Percentiles rank a stretch among this genome's conserved stretches.
phyloP scores from a whole-genome alignment of 306 rosid genomes.

The Psophocarpus tetragonolobus region DNA sequence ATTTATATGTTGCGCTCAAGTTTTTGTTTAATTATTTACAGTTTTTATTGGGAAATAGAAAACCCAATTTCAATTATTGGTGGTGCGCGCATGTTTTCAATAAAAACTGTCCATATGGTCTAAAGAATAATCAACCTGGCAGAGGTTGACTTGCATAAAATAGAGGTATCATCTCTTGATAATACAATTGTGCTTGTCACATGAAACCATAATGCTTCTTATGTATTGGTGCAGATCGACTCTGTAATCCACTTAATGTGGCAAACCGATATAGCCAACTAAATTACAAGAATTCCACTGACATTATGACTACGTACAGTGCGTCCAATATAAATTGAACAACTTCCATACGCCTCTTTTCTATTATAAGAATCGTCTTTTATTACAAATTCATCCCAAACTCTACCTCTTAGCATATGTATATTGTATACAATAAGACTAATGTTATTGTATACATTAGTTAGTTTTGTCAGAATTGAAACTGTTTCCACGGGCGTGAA shows the following conservation, averaged over 20 bases:
- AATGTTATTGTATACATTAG: too few species aligned
- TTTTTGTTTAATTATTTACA: not conserved
- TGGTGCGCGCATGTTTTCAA: conserved; percentile 10
- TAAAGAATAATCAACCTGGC: not conserved
- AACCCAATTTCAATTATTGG: not conserved
- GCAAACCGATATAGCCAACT: conserved; percentile 10
- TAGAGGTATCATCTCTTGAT: not conserved
- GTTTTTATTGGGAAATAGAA: not conserved
- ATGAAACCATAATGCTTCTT: conserved; percentile 14
- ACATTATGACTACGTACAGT: not conserved
- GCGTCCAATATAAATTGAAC: not conserved
- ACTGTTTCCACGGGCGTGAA: not conserved
- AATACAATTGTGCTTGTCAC: conserved; percentile 27
- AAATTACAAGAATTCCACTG: conserved; percentile 14
- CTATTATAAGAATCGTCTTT: too few species aligned
- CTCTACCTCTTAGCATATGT: not conserved
- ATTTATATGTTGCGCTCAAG: not conserved
- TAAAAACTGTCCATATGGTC: not conserved
- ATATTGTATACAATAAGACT: not conserved
- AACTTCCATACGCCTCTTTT: not conserved
- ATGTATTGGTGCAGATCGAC: conserved; percentile 1
- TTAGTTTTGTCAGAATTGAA: not conserved
- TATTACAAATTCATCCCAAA: not conserved
- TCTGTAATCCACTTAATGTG: conserved; percentile 14
- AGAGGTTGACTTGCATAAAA: not conserved